Percentiles rank a stretch among this genome's conserved stretches.
Conservation (phyloP, 1,139 yeast genomes). For the Meyerozyma sp. region DNA sequence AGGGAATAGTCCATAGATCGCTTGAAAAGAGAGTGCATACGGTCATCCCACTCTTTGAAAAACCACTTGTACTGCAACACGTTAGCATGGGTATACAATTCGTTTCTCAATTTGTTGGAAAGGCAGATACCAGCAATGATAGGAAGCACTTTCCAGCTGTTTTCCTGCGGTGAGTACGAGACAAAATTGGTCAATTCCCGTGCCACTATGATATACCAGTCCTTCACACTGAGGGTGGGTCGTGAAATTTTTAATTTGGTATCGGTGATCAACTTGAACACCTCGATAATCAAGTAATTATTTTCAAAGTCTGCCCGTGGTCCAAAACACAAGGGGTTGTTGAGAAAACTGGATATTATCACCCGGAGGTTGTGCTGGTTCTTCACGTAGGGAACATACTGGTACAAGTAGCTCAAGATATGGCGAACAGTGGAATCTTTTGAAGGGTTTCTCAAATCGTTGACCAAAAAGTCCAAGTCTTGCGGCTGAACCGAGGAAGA, state of each 20-base stretch:
- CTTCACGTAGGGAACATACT: conserved; percentile 59
- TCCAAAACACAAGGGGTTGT: conserved; percentile 42
- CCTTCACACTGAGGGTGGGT: conserved; percentile 52
- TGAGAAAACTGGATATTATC: conserved; percentile 45
- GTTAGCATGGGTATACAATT: conserved; percentile 23
- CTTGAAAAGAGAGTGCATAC: conserved; percentile 18
- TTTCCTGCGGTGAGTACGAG: conserved; percentile 20
- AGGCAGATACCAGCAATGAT: conserved; percentile 50
- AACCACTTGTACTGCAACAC: conserved; percentile 27
- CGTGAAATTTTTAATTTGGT: conserved; percentile 54
- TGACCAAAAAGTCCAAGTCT: conserved; percentile 44
- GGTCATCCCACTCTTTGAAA: conserved; percentile 29
- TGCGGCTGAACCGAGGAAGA: conserved; percentile 20
- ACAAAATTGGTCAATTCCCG: conserved; percentile 33
- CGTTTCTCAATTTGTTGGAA: conserved; percentile 34
- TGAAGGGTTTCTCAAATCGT: conserved; percentile 39
- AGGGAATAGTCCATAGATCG: conserved; percentile 21
- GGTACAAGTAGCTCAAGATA: conserved; percentile 48
- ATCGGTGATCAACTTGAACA: conserved; percentile 42
- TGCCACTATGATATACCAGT: conserved; percentile 44
- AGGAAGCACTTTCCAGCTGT: conserved; percentile 55
- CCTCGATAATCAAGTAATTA: conserved; percentile 40
- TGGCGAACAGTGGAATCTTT: conserved; percentile 27
- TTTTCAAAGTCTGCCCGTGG: conserved; percentile 34
- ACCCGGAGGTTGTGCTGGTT: conserved; percentile 51